phyloP scores from a whole-genome alignment of 805 yeast species.

The Grigorovia transvaalensis region DNA sequence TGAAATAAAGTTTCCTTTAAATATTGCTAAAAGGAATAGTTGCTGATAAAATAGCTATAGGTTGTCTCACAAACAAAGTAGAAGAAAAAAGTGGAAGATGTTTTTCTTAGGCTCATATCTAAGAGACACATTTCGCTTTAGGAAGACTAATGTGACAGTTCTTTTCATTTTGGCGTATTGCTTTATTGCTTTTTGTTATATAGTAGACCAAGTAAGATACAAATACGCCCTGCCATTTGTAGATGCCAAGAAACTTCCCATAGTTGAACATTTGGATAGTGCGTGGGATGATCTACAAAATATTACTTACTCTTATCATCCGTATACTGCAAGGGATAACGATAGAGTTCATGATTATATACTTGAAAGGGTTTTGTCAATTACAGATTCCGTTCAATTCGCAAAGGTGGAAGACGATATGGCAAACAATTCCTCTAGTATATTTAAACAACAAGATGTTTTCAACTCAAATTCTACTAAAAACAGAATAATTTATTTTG shows the following conservation, averaged over 20 bases:
- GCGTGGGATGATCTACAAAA: conserved; percentile 67
- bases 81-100: neutral
- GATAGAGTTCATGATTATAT: conserved; percentile 67
- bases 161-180: conserved; percentile 41
- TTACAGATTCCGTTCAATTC: conserved; percentile 22
- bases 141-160: conserved; percentile 59
- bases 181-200: conserved; percentile 31
- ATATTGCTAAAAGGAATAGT: neutral
- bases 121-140: conserved; percentile 43
- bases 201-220: conserved; percentile 14
- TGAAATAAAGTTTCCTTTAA: neutral
- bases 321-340: conserved; percentile 69
- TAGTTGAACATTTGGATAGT: conserved; percentile 15
- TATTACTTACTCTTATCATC: conserved; percentile 60
- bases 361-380: conserved; percentile 30
- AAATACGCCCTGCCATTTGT: conserved; percentile 11
- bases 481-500: conserved; percentile 57
- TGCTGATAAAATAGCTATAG: too few species aligned
- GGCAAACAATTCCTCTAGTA: conserved; percentile 32
- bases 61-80: too few species aligned
- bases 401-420: conserved; percentile 32
- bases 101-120: neutral
- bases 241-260: neutral
- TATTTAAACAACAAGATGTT: conserved; percentile 42
- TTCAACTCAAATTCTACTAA: conserved; percentile 33